Base-by-base conservation (phyloP, 2,329 filamentous ascomycete genomes). In the Aspergillus hortae region DNA sequence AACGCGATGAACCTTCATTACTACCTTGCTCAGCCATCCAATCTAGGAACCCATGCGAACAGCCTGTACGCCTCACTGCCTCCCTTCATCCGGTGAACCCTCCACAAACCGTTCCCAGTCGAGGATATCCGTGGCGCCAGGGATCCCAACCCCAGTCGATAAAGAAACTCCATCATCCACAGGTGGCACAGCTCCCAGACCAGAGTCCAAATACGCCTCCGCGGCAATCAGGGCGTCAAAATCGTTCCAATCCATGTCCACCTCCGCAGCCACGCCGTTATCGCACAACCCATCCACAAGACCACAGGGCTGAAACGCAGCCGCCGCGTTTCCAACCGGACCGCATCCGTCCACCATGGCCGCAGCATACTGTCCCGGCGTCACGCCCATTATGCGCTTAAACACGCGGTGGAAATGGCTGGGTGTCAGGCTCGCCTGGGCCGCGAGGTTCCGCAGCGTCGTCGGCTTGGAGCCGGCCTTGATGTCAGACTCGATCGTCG, bases 391-490 rank as follows among this genome's bases (percentile, higher is more conserved):
- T 14, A 72, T 71, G 51, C 76, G 75, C 62, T 80, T 82, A 60
- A 82, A 82, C 32, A 80, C 73, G 23, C 79, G 77, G 62, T 80
- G 78, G 55, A 82, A 78, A 63, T 82, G 78, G 55, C 78, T 74
- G 21, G 77, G 70, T 15, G 78, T 80, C 52, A 81, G 60, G 1
- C 73, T 71, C 14, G 77, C 77, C 55, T 73, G 71, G 46, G 65
- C 67, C 15, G 80, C 77, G 48, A 82, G 59, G 30, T 75, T 71
- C 32, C 74, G 66, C 42, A 81, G 60, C 50, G 67, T 74, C 50
- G 67, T 74, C 14, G 74, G 71, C 52, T 62, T 66, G 54, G 61
- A 54, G 32, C 63, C 67, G 33, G 57, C 49, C 11, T 51, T 48
- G 15, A 63, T 49, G 27, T 61, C 59, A 6, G 59, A 57, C 21